Evolutionary conservation across 2,329 filamentous ascomycete species (phyloP), one percentile per base, ranked within the genome.

Genomic region (Basipetospora chlamydospora): DNA sequence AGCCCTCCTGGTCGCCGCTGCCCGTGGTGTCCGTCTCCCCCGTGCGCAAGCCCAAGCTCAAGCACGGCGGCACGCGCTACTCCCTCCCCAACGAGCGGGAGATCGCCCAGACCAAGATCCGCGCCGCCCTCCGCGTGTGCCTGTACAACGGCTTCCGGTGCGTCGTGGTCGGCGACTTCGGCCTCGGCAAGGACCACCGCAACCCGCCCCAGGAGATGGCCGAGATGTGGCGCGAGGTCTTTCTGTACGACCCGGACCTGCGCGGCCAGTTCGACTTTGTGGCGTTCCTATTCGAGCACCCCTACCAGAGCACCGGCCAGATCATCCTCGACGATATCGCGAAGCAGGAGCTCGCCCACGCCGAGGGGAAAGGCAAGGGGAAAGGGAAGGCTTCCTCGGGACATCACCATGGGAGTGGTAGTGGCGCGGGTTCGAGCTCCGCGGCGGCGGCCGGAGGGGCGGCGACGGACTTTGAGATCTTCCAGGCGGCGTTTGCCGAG

Each of bases 11-110:
- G 70, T 58, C 57, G 45, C 62, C 69, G 31, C 57, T 84, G 21
- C 78, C 80, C 8, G 76, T 86, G n/a, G 70, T 85, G 39, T 83
- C 78, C 2, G 75, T 85, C 15, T 70, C 77, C 16, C 79, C 81
- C 8, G 73, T 78, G 6, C 70, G 77, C 17, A 73, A 80, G 57
- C 81, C 81, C 13, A 85, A 84, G 55, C 67, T 86, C 26, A 76
- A 76, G 46, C 70, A 74, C 41, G 63, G 65, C 33, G 76, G 74
- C n/a, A 64, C 63, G 42, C 72, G 71, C 43, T 86, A 84, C 55
- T 80, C 77, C 0, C 86, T 87, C 53, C 62, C 65, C 3, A 66
- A 77, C 47, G 81, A 86, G 56, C 70, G 70, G 42, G 73, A 80
- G 44, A 65, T 84, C 52, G 80, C 83, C 57, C 68, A 67, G 47